A percentile compares a stretch with the other conserved stretches of the same genome.
Evolutionary conservation across 2,329 filamentous ascomycete genomes (phyloP).

Genomic region (Cephalotrichum gorgonifer): DNA sequence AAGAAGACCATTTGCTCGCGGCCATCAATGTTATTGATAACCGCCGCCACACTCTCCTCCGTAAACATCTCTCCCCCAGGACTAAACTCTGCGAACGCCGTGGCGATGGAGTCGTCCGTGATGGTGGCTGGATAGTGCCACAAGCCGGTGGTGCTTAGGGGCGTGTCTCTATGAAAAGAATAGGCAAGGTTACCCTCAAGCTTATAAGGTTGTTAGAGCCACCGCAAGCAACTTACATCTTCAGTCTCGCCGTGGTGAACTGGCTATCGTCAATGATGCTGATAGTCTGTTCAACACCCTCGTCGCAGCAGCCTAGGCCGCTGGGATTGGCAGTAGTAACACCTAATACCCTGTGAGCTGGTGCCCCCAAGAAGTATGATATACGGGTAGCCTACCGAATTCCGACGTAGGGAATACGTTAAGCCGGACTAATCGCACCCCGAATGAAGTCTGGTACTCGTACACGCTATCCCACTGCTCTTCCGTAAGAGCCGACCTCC

Average conservation of each 20-base stretch:
- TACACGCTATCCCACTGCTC: conserved; percentile 46
- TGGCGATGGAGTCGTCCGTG: conserved; percentile 39
- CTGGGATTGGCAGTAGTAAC: neutral
- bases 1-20: conserved; percentile 55
- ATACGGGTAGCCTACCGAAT: conserved; percentile 26
- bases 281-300: conserved; percentile 38
- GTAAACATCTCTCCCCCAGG: conserved; percentile 26
- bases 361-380: neutral
- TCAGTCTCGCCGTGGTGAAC: conserved; percentile 44
- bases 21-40: conserved; percentile 44
- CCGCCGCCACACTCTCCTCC: conserved; percentile 35
- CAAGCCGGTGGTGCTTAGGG: conserved; percentile 37
- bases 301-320: conserved; percentile 31
- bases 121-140: conserved; percentile 51
- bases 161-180: conserved; percentile 21
- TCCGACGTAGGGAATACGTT: conserved; percentile 44
- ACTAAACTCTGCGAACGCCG: conserved; percentile 41
- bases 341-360: neutral
- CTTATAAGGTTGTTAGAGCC: neutral
- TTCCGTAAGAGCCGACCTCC: conserved; percentile 41
- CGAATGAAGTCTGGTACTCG: conserved; percentile 45
- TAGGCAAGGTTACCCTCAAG: neutral
- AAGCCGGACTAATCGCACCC: conserved; percentile 49
- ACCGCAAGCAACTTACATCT: conserved; percentile 19
- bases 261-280: conserved; percentile 40